These are phyloP conservation scores for Suhomyces bolitotheri DNA, from an alignment of 1,139 yeast genomes.

Conservation along the genomic window DNA sequence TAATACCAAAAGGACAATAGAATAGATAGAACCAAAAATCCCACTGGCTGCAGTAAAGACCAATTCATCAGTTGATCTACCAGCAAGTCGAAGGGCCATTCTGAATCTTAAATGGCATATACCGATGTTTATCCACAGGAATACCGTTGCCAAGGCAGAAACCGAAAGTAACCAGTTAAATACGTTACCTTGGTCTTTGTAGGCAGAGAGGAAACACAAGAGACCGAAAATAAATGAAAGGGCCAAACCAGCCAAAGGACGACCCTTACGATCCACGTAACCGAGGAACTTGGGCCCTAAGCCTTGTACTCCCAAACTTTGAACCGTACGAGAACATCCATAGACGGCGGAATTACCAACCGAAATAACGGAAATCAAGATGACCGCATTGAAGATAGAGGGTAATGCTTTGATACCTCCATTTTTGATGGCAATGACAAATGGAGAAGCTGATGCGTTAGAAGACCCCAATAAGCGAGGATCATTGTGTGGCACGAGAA, in stretches of 20 bases:
- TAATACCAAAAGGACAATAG: conserved; percentile 31
- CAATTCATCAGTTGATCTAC: conserved; percentile 31
- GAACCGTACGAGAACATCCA: conserved; percentile 46
- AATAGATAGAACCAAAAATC: conserved; percentile 36
- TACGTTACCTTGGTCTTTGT: conserved; percentile 36
- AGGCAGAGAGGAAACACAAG: conserved; percentile 44
- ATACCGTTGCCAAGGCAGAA: conserved; percentile 43
- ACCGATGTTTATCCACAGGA: conserved; percentile 45
- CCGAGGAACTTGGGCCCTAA: conserved; percentile 38
- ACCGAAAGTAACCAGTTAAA: conserved; percentile 45
- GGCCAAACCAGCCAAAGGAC: conserved; percentile 44
- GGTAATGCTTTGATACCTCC: conserved; percentile 46
- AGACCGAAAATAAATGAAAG: conserved; percentile 39
- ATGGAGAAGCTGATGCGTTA: conserved; percentile 41
- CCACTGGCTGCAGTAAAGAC: conserved; percentile 32
- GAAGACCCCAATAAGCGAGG: conserved; percentile 33
- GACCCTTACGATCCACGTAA: conserved; percentile 43
- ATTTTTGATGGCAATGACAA: conserved; percentile 44
- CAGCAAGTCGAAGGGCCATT: conserved; percentile 34
- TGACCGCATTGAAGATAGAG: conserved; percentile 45
- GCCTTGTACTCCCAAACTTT: conserved; percentile 43
- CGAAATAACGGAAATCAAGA: conserved; percentile 42
- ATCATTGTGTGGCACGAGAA: conserved; percentile 38
- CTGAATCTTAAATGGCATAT: conserved; percentile 43
- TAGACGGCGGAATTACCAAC: conserved; percentile 48